phyloP scores from a whole-genome alignment of 306 rosid species.

The Quercus variabilis region DNA sequence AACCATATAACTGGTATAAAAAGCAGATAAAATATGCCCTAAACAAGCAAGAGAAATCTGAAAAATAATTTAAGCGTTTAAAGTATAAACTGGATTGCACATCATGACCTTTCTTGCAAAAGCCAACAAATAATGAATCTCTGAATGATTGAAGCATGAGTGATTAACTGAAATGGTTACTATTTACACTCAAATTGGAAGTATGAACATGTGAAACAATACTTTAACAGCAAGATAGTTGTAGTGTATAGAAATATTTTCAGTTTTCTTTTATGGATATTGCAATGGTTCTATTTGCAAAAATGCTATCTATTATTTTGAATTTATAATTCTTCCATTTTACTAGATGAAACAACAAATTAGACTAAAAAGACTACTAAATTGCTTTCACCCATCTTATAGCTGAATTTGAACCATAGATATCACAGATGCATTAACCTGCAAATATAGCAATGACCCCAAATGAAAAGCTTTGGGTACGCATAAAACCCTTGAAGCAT shows the following conservation, averaged over 20 bases:
- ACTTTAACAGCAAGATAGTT: neutral
- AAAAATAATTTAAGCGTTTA: neutral
- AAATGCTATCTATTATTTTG: too few relatives aligned
- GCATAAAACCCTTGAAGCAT: neutral
- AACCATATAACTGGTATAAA: neutral
- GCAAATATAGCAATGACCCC: neutral
- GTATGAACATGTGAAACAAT: neutral
- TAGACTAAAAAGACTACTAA: too few relatives aligned
- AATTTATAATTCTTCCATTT: too few relatives aligned
- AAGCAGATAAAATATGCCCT: conserved; percentile 6
- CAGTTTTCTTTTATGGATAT: too few relatives aligned
- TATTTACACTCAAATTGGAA: neutral
- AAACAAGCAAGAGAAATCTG: neutral
- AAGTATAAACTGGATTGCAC: neutral
- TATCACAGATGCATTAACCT: neutral
- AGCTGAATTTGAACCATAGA: neutral
- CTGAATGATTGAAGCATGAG: neutral
- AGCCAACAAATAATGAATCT: neutral
- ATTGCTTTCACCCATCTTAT: neutral
- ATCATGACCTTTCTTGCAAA: conserved; percentile 5
- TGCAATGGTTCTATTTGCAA: too few relatives aligned
- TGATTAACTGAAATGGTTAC: neutral
- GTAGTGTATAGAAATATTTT: neutral
- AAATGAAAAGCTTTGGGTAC: neutral
- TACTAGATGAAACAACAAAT: too few relatives aligned